A percentile compares a stretch with the other conserved stretches of the same genome.
Conservation (phyloP, 306 rosid species). For the Echinosophora koreensis region DNA sequence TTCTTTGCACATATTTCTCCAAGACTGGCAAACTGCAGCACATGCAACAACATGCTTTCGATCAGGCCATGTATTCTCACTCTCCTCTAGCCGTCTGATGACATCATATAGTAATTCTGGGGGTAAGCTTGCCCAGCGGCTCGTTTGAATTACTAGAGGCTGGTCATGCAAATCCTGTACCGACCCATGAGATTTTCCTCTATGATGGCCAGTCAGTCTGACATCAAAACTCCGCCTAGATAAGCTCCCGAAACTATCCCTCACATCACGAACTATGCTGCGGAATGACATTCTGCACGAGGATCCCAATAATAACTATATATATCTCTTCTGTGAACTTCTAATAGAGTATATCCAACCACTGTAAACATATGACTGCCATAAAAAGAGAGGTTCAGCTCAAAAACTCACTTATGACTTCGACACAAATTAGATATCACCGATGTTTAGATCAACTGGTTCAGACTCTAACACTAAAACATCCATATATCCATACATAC, state of each 20-base stretch:
- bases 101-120: slow-evolving; percentile 80
- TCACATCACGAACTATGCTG: slow-evolving; percentile 88
- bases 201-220: slow-evolving; percentile 68
- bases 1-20: slow-evolving; percentile 93
- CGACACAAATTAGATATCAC: slow-evolving; percentile 7
- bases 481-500: slow-evolving; percentile 12
- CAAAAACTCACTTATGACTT: slow-evolving; percentile 14
- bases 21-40: slow-evolving; percentile 85
- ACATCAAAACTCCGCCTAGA: slow-evolving; percentile 88
- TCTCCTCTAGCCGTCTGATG: slow-evolving; percentile 84
- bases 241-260: slow-evolving; percentile 90
- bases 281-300: slow-evolving; percentile 80
- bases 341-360: slow-evolving; percentile 46
- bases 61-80: slow-evolving; percentile 85
- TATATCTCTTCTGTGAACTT: slow-evolving; percentile 41
- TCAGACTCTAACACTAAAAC: slow-evolving; percentile 17
- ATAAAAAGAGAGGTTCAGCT: slow-evolving; percentile 37
- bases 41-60: slow-evolving; percentile 88
- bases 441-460: not conserved
- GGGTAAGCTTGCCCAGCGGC: slow-evolving; percentile 89
- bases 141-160: slow-evolving; percentile 69
- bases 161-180: slow-evolving; percentile 77
- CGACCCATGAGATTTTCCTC: slow-evolving; percentile 87
- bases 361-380: slow-evolving; percentile 52
- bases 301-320: slow-evolving; percentile 39